Evolutionary conservation across 257 asterid species (phyloP), one percentile per base, ranked within the genome.

Genomic region (Petunia axillaris): DNA sequence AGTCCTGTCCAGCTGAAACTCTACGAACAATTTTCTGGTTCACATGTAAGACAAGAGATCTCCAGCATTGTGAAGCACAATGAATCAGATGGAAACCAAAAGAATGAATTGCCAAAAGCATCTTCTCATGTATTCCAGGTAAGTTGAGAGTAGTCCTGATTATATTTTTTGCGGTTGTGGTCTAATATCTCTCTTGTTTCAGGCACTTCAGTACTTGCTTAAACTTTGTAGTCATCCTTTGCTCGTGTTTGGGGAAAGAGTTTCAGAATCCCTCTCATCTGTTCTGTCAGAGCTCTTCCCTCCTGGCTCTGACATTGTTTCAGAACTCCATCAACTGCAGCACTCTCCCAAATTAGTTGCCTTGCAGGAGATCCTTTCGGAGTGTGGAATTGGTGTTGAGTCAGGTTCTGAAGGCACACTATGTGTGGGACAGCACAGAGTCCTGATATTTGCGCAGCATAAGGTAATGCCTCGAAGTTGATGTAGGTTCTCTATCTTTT

Each of bases 51-150:
- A 77, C 90, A 94, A 83, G 98, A 96, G 85, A 89, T 96, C 68
- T 91, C 98, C 77, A 94, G 83, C 83, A 90, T 96, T 79, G 97
- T 96, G 81, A 91, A 91, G 87, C 79, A 57, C 90, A 90, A 90
- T 81, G 98, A 96, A 37, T 68, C 63, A 70, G 96, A 91, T 83
- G 65, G 88, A 44, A 94, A 87, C 85, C 97, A 79, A 82, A 87
- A 66, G 58, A 81, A 78, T 15, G 65, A 83, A 38, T 80, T 93
- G 25, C 91, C 97, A 60, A 94, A 91, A 88, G 93, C 97, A 58
- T 90, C 99, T 84, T 66, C 98, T 79, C 99, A 96, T 89, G 98
- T 96, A 89, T 96, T 96, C 91, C 99, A 96, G 97, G 99, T 92
- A 87, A 77, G 82, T 53, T 44, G 48, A 38, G 83, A 66, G 62